Conservation (phyloP, 305 asterid genomes). For the Fraxinus dipetala region DNA sequence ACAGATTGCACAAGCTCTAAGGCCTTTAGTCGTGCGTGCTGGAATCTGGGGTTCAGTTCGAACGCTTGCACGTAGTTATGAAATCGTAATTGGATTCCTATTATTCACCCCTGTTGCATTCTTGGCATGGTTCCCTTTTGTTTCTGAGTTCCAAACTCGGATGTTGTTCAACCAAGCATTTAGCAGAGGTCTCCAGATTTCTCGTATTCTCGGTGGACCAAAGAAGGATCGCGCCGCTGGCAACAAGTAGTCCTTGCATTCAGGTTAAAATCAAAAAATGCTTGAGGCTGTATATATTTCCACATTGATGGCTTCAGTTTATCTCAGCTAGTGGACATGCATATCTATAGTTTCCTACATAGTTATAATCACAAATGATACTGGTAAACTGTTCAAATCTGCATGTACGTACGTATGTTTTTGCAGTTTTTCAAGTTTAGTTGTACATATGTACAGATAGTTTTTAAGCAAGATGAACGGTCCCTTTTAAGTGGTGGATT, state of each 20-base stretch:
- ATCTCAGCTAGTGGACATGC: neutral
- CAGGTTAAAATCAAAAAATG: neutral
- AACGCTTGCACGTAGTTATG: constrained; percentile 87
- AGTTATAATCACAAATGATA: neutral
- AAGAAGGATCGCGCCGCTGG: constrained; percentile 81
- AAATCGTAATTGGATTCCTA: constrained; percentile 65
- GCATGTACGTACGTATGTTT: neutral
- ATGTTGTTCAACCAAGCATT: constrained; percentile 98
- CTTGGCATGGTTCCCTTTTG: constrained; percentile 99
- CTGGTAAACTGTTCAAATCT: neutral
- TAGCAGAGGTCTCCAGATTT: constrained; percentile 95
- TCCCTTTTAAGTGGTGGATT: neutral
- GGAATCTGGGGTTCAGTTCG: constrained; percentile 77
- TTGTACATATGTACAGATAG: neutral
- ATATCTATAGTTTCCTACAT: neutral
- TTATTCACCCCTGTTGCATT: constrained; percentile 88
- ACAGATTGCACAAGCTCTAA: constrained; percentile 90
- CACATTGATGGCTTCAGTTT: neutral
- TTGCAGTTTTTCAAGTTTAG: neutral
- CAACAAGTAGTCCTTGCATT: constrained; percentile 52
- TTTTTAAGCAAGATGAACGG: neutral
- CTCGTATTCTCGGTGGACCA: constrained; percentile 98
- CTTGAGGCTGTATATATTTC: neutral
- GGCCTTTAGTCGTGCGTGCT: constrained; percentile 38
- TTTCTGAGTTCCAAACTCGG: constrained; percentile 92